Base-by-base conservation (phyloP, 176 grass and related monocot species). In the Carex kokanica region DNA sequence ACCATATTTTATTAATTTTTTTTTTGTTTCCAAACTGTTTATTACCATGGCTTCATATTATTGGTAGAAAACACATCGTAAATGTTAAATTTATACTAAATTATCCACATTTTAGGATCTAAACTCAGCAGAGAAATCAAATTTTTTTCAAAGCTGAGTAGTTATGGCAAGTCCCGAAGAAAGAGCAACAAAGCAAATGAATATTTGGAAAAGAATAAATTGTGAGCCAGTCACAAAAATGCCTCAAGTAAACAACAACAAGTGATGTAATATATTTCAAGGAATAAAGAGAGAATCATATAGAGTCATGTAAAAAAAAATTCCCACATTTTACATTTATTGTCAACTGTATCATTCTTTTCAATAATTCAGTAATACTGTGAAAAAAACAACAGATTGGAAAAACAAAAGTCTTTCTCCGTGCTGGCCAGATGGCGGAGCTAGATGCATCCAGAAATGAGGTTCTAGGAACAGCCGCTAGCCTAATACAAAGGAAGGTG, bases 371-470 rank as follows among this genome's bases (percentile, higher is more conserved):
- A 74, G 13, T 38, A 74, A 8, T 56, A 55, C 25, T 56, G 23
- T 56, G 73, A 54, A 55, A 78, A 71, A 32, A 56, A 54, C 2
- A 56, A 43, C 87, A 98, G 95, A 93, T 95, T 84, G 95, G 95
- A 80, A 98, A 98, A 82, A 95, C 92, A 87, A 98, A 98, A 87
- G 91, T 98, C 45, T 98, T 98, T 91, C 92, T 98, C 84, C 90
- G 95, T 24, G 88, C 95, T 87, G 95, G 95, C 81, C 95, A 98
- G 85, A 98, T 98, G 92, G 95, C 95, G 82, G 91, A 98, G 87
- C 87, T 98, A 82, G 95, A 98, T 93, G 92, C 95, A 78, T 79
- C 58, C 68, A 93, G 95, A 79, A 98, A 95, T 90, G 95, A 95
- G 85, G 95, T 98, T 32, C 62, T 98, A 88, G 95, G 95, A 78